Percentiles rank a stretch among this genome's conserved stretches.
These are phyloP conservation scores for Colletotrichum eremochloae DNA, from an alignment of 2,329 filamentous ascomycete genomes.

Conservation along the genomic window DNA sequence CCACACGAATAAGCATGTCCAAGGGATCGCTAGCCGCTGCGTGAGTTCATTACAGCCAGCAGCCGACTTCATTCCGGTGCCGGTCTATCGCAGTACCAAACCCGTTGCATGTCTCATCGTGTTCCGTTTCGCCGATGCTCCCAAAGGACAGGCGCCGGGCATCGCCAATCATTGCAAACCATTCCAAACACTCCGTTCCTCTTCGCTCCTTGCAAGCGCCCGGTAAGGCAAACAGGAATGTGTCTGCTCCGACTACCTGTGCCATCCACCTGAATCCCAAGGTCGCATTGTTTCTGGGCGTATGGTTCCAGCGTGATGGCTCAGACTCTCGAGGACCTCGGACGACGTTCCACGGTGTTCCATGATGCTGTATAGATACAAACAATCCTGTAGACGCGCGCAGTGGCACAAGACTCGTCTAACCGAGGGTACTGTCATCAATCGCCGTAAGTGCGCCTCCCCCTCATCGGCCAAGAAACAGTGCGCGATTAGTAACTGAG, in stretches of 20 bases:
- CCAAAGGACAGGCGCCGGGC: neutral
- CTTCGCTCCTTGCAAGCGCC: constrained; percentile 17
- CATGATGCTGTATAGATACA: neutral
- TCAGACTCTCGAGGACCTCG: constrained; percentile 10
- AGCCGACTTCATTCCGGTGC: neutral
- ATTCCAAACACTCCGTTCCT: neutral
- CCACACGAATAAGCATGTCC: neutral
- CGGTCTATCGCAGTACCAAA: neutral
- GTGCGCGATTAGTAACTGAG: neutral
- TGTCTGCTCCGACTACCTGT: neutral
- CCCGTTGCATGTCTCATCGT: constrained; percentile 9
- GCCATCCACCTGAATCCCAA: constrained; percentile 20
- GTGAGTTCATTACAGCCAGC: neutral
- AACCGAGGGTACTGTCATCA: neutral
- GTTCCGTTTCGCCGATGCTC: neutral
- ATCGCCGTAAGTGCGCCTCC: too few species aligned
- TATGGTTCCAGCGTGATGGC: neutral
- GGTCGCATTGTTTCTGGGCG: constrained; percentile 8
- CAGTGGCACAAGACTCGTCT: neutral
- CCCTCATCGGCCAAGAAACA: neutral
- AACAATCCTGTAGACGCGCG: neutral
- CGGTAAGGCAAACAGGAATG: neutral
- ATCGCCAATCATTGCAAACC: constrained; percentile 3
- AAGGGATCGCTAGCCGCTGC: constrained; percentile 12
- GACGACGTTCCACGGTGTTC: constrained; percentile 9